These are phyloP conservation scores for Xylaria palmicola DNA, from an alignment of 495 filamentous ascomycete species.

Conservation along the genomic window DNA sequence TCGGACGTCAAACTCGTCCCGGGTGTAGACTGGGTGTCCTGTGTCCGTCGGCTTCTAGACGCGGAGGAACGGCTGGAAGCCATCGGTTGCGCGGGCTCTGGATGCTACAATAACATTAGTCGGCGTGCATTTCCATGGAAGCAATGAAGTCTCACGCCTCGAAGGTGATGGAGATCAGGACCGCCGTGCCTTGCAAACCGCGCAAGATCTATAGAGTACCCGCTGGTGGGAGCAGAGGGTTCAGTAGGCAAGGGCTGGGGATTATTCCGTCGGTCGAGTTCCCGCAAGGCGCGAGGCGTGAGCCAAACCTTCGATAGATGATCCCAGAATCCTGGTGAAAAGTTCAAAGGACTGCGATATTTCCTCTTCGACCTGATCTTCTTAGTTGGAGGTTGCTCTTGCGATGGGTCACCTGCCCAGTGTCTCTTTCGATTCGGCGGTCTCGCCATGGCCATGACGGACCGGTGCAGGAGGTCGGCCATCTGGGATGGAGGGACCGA, in stretches of 20 bases:
- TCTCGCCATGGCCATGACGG: slow-evolving; percentile 3
- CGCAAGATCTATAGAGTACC: neutral
- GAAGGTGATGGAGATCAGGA: slow-evolving; percentile 2
- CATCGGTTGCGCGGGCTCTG: neutral
- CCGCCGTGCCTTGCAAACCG: slow-evolving; percentile 8
- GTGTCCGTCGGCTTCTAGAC: neutral
- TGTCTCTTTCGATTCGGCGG: slow-evolving; percentile 2
- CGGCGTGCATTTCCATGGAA: neutral
- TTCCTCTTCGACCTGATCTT: neutral
- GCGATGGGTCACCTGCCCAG: neutral
- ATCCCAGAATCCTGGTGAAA: slow-evolving; percentile 31
- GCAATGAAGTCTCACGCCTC: neutral
- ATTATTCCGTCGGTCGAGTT: slow-evolving; percentile 36
- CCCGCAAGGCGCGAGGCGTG: slow-evolving; percentile 31
- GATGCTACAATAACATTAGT: neutral
- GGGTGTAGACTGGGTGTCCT: neutral
- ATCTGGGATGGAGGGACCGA: too few relatives aligned
- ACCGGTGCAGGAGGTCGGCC: too few relatives aligned
- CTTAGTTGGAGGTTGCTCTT: slow-evolving; percentile 3
- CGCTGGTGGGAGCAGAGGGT: neutral
- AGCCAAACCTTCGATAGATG: slow-evolving; percentile 32
- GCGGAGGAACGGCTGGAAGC: neutral
- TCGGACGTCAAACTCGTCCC: neutral
- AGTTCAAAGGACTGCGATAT: neutral
- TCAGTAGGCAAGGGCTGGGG: neutral